Percentiles rank a stretch among this genome's conserved stretches.
These are phyloP conservation scores for Sclerospora graminicola DNA, from an alignment of 352 stramenopile genomes.

Conservation along the genomic window DNA sequence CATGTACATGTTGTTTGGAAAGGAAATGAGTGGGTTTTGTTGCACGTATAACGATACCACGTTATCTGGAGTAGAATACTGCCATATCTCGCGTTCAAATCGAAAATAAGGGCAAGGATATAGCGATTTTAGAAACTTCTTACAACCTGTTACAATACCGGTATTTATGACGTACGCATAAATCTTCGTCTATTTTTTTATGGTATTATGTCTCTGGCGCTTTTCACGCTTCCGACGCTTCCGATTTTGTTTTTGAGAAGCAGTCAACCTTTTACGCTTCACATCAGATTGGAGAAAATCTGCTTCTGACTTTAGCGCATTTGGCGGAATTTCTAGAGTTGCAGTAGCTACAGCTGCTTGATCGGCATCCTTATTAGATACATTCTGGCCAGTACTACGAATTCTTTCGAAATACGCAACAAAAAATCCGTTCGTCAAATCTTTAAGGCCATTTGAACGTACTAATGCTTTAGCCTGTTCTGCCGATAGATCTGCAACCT, in stretches of 20 bases:
- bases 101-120: no score
- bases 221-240: conserved; percentile 71
- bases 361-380: background rate
- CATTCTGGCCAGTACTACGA: background rate
- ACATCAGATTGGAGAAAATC: conserved; percentile 5
- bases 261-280: conserved; percentile 59
- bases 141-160: no score
- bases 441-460: conserved; percentile 85
- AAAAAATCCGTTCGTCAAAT: conserved; percentile 96
- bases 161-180: no score
- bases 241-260: conserved; percentile 55
- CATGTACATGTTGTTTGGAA: no score
- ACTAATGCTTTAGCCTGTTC: conserved; percentile 81
- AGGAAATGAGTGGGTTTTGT: no score
- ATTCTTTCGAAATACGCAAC: conserved; percentile 90
- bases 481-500: conserved; percentile 39
- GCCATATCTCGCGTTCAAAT: no score
- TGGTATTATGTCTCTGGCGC: conserved; percentile 32
- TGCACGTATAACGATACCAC: no score
- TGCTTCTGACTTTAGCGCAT: background rate
- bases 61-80: no score
- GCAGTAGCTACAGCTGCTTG: background rate
- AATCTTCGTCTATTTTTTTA: no score
- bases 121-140: no score
- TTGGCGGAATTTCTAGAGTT: background rate